A percentile compares a stretch with the other conserved stretches of the same genome.
Conservation (phyloP, 495 filamentous ascomycete species). For the Opeltia flavorubescens region DNA sequence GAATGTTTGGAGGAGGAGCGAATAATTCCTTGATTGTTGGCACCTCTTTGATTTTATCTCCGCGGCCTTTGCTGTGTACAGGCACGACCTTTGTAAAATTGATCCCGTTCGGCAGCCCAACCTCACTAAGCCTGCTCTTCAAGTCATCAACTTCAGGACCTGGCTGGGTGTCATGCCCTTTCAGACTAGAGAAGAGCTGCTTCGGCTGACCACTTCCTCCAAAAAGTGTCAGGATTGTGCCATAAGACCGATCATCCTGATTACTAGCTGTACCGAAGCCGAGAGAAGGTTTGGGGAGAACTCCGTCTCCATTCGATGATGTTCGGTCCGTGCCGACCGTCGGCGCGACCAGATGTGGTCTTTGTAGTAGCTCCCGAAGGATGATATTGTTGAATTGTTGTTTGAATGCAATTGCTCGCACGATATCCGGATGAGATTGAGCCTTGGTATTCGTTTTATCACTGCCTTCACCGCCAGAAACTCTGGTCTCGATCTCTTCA, state of each 20-base stretch:
- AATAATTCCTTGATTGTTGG: constrained; percentile 72
- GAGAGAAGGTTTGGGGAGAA: not conserved
- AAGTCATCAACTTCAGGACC: constrained; percentile 5
- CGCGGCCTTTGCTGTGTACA: constrained; percentile 26
- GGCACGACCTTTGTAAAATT: constrained; percentile 54
- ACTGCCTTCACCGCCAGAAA: constrained; percentile 12
- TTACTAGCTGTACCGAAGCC: not conserved
- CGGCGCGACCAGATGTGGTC: constrained; percentile 6
- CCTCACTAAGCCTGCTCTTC: constrained; percentile 37
- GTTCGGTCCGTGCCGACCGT: constrained; percentile 15
- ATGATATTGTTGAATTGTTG: constrained; percentile 35
- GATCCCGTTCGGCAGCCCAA: constrained; percentile 58
- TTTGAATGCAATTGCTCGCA: constrained; percentile 28
- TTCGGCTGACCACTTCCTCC: constrained; percentile 55
- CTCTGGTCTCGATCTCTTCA: constrained; percentile 28
- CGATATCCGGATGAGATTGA: constrained; percentile 22
- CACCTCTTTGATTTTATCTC: constrained; percentile 32
- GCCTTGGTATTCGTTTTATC: constrained; percentile 16
- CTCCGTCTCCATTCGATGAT: constrained; percentile 4
- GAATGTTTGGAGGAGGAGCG: constrained; percentile 50
- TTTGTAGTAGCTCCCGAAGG: constrained; percentile 26
- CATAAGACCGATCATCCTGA: constrained; percentile 14
- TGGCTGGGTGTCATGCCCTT: constrained; percentile 31
- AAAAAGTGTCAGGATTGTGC: constrained; percentile 55
- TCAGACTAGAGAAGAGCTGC: constrained; percentile 74